Conservation (phyloP, 345 rosid species). For the Lepidium africanum region DNA sequence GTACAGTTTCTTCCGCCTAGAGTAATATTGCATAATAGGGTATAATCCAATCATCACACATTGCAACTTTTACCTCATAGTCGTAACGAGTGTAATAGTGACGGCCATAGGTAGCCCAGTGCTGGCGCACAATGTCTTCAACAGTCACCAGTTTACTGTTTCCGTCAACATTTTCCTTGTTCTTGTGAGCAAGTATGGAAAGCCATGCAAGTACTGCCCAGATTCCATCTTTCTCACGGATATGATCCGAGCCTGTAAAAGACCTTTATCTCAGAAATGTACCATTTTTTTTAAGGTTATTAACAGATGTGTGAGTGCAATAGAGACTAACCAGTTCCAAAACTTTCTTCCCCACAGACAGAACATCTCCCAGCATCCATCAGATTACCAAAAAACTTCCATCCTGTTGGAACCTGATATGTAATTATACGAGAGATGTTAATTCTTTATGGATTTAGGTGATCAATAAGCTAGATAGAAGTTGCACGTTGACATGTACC, state of each 20-base stretch:
- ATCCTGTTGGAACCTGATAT: conserved; percentile 90
- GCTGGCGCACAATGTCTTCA: conserved; percentile 87
- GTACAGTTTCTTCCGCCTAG: not conserved
- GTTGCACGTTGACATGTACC: conserved; percentile 36
- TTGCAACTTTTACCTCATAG: conserved; percentile 60
- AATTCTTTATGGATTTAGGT: not conserved
- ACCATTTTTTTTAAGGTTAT: not conserved
- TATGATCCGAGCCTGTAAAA: conserved; percentile 86
- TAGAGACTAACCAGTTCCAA: conserved; percentile 83
- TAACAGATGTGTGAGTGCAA: not conserved
- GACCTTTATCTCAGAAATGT: not conserved
- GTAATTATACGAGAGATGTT: not conserved
- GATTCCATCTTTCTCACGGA: conserved; percentile 96
- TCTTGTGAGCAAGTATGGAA: conserved; percentile 84
- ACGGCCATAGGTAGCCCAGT: conserved; percentile 90
- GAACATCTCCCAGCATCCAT: conserved; percentile 99
- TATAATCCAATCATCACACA: not conserved
- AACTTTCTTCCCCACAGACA: conserved; percentile 97
- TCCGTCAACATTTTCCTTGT: conserved; percentile 60
- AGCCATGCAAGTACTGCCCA: conserved; percentile 99
- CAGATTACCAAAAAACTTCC: conserved; percentile 98
- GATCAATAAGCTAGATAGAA: not conserved
- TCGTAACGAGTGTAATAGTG: conserved; percentile 98
- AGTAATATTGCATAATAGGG: not conserved
- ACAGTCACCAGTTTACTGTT: conserved; percentile 63